Evolutionary conservation across 768 basidiomycete genomes (phyloP).

Genomic region (Candolleomyces eurysporus): DNA sequence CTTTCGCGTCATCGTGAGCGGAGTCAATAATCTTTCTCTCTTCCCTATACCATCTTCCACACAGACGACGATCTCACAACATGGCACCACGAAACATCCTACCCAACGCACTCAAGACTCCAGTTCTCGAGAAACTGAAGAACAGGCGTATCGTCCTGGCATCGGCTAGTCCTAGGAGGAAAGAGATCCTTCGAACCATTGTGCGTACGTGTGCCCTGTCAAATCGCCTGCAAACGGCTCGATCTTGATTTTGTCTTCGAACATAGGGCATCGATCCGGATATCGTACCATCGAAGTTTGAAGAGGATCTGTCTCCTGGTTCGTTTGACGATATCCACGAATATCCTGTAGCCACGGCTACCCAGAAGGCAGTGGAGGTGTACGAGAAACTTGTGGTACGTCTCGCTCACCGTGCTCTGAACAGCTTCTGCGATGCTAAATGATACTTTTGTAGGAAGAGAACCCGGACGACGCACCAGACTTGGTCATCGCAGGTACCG

Average conservation of each 20-base stretch:
- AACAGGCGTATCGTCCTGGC: conserved; percentile 83
- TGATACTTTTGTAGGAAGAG: conserved; percentile 45
- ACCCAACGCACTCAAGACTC: conserved; percentile 60
- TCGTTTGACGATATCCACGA: conserved; percentile 60
- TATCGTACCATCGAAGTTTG: conserved; percentile 54
- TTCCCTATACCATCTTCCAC: too few species aligned
- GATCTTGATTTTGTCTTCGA: too few species aligned
- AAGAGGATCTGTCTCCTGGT: conserved; percentile 68
- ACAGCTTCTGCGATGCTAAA: conserved; percentile 74
- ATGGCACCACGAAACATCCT: conserved; percentile 42
- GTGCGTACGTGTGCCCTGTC: conserved; percentile 43
- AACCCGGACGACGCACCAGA: conserved; percentile 36
- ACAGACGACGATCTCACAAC: not conserved
- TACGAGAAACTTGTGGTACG: conserved; percentile 36
- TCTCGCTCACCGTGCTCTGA: conserved; percentile 18
- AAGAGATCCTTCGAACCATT: conserved; percentile 75
- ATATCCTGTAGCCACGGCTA: conserved; percentile 38
- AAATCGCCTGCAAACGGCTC: not conserved
- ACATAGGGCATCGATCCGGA: conserved; percentile 43
- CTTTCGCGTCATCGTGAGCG: too few species aligned
- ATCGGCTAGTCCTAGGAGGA: conserved; percentile 81
- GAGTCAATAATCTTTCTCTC: too few species aligned
- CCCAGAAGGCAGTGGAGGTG: conserved; percentile 36
- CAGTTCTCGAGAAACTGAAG: conserved; percentile 59
- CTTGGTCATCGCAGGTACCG: conserved; percentile 64